Evolutionary conservation across 108 stramenopile genomes (phyloP).

Genomic region (Poteriospumella lacustris): DNA sequence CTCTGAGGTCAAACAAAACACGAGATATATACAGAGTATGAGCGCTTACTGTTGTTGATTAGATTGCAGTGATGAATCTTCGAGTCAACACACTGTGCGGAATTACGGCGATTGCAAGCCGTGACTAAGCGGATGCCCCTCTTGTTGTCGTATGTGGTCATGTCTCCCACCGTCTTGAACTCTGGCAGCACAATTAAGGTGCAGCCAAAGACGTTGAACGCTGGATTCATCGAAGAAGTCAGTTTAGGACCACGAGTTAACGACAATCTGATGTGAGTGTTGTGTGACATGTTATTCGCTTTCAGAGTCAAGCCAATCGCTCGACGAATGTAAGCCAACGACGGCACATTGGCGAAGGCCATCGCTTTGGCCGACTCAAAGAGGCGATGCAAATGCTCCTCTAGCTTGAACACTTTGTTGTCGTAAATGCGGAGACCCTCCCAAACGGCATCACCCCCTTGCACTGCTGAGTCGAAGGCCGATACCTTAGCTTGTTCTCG

Average conservation of each 20-base stretch:
- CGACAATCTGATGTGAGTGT: slow-evolving; percentile 80
- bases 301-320: slow-evolving; percentile 86
- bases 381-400: slow-evolving; percentile 73
- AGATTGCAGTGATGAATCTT: slow-evolving; percentile 71
- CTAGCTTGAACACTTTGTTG: slow-evolving; percentile 70
- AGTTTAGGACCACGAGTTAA: slow-evolving; percentile 80
- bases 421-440: slow-evolving; percentile 81
- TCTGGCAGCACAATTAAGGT: slow-evolving; percentile 80
- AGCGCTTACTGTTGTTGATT: slow-evolving; percentile 71
- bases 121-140: slow-evolving; percentile 73
- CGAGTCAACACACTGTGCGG: slow-evolving; percentile 71
- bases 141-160: slow-evolving; percentile 77
- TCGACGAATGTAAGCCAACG: slow-evolving; percentile 63
- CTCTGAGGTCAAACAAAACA: neutral
- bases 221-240: slow-evolving; percentile 80
- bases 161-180: slow-evolving; percentile 74
- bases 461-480: slow-evolving; percentile 80
- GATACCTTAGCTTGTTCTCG: slow-evolving; percentile 42
- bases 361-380: slow-evolving; percentile 79
- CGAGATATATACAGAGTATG: neutral
- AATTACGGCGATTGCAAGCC: slow-evolving; percentile 66
- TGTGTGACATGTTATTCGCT: slow-evolving; percentile 83
- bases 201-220: slow-evolving; percentile 83
- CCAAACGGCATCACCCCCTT: slow-evolving; percentile 86
- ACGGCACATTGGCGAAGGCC: slow-evolving; percentile 74